These are phyloP conservation scores for Citrus sp. DNA, from an alignment of 345 rosid species.

Conservation along the genomic window DNA sequence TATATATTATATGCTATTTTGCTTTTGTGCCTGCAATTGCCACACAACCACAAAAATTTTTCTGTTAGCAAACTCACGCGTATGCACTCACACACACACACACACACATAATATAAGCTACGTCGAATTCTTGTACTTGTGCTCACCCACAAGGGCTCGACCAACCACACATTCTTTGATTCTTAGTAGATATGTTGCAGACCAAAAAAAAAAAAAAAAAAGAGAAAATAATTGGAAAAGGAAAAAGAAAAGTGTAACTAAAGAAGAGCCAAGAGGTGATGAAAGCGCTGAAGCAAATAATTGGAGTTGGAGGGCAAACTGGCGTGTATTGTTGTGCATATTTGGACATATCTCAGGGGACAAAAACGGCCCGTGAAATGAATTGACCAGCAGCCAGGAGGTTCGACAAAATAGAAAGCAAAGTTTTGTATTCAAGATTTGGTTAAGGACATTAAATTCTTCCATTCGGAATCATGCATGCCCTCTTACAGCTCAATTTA, in stretches of 20 bases:
- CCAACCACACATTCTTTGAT: background rate
- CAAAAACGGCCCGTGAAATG: slow-evolving; percentile 22
- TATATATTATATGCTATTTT: too few relatives aligned
- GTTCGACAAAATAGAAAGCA: background rate
- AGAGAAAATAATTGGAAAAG: too few relatives aligned
- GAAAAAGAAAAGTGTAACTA: background rate
- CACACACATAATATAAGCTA: background rate
- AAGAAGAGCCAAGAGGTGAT: background rate
- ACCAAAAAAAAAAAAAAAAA: too few relatives aligned
- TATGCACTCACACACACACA: background rate
- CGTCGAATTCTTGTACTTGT: background rate
- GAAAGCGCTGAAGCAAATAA: background rate
- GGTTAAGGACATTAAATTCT: background rate
- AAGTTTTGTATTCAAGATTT: background rate
- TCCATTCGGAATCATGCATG: background rate
- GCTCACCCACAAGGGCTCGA: background rate
- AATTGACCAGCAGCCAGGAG: background rate
- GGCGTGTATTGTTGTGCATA: background rate
- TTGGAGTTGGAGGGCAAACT: too few relatives aligned
- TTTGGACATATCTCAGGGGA: slow-evolving; percentile 13
- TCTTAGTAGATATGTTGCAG: background rate
- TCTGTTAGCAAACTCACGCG: background rate
- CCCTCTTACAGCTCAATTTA: background rate
- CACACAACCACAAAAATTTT: too few relatives aligned
- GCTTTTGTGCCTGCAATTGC: too few relatives aligned